phyloP scores from a whole-genome alignment of 2,329 filamentous ascomycete species.

The Fonsecaea pugnacius region DNA sequence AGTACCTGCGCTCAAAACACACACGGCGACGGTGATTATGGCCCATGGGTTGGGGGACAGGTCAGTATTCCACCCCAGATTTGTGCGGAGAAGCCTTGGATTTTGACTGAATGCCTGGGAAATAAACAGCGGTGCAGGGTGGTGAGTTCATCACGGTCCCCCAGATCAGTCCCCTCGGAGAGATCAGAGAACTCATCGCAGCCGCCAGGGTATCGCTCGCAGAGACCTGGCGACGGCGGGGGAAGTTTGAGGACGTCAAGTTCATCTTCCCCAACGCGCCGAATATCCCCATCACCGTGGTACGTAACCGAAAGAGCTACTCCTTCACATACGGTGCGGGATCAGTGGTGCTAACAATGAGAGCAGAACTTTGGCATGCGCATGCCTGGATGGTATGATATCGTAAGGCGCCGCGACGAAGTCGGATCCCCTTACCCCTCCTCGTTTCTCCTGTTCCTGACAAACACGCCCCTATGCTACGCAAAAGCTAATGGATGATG shows the following conservation, averaged over 20 bases:
- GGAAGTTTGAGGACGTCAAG: conserved; percentile 83
- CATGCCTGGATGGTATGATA: conserved; percentile 51
- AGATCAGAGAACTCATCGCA: background rate
- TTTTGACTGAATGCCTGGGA: background rate
- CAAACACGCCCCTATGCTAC: background rate
- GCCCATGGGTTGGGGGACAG: conserved; percentile 90
- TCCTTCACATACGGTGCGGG: background rate
- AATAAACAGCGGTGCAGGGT: conserved; percentile 52
- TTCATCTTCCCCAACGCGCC: conserved; percentile 95
- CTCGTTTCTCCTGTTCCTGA: background rate
- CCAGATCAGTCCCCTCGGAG: background rate
- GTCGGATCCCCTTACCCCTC: conserved; percentile 34
- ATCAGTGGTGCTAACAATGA: conserved; percentile 13
- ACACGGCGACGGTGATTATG: conserved; percentile 95
- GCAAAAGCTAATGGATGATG: conserved; percentile 4
- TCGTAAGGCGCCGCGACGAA: conserved; percentile 50
- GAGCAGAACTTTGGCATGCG: conserved; percentile 34
- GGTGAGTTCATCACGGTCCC: conserved; percentile 39
- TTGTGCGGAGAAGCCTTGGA: background rate
- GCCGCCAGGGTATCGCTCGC: conserved; percentile 69
- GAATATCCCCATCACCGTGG: conserved; percentile 79
- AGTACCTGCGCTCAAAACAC: conserved; percentile 76
- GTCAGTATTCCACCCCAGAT: conserved; percentile 48
- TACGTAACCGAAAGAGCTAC: conserved; percentile 48
- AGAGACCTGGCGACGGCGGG: conserved; percentile 80